Evolutionary conservation across 2,329 filamentous ascomycete species (phyloP).

Genomic region (Verticillium nubilum): DNA sequence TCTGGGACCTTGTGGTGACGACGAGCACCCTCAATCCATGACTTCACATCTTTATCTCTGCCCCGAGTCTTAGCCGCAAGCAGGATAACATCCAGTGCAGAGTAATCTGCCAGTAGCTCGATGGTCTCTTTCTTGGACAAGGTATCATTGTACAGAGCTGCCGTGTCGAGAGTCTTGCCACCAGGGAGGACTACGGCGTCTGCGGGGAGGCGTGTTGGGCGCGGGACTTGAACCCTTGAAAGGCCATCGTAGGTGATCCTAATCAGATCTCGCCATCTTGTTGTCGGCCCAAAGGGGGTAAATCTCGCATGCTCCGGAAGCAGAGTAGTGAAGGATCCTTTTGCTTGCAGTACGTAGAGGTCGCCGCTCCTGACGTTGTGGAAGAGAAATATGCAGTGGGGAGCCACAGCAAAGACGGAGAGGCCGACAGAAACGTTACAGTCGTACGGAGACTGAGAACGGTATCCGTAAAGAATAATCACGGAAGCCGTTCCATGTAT

Average conservation of each 20-base stretch:
- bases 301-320: slow-evolving; percentile 4
- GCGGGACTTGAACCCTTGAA: neutral
- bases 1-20: neutral
- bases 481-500: slow-evolving; percentile 16
- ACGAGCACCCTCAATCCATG: neutral
- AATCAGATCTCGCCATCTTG: slow-evolving; percentile 1
- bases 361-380: slow-evolving; percentile 8
- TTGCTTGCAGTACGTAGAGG: slow-evolving; percentile 12
- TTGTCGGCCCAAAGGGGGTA: neutral
- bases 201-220: neutral
- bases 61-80: neutral
- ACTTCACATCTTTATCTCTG: neutral
- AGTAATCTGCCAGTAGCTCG: neutral
- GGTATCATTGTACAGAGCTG: neutral
- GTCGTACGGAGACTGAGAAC: neutral
- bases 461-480: slow-evolving; percentile 12
- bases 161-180: neutral
- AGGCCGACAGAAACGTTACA: slow-evolving; percentile 17
- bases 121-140: neutral
- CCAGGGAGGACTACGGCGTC: neutral
- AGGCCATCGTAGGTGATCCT: neutral
- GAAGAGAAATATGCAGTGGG: slow-evolving; percentile 14
- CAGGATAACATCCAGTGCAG: neutral
- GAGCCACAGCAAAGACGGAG: slow-evolving; percentile 13
- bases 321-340: slow-evolving; percentile 11